Evolutionary conservation across 257 asterid species (phyloP).

Genomic region (Solanum dulcamara): DNA sequence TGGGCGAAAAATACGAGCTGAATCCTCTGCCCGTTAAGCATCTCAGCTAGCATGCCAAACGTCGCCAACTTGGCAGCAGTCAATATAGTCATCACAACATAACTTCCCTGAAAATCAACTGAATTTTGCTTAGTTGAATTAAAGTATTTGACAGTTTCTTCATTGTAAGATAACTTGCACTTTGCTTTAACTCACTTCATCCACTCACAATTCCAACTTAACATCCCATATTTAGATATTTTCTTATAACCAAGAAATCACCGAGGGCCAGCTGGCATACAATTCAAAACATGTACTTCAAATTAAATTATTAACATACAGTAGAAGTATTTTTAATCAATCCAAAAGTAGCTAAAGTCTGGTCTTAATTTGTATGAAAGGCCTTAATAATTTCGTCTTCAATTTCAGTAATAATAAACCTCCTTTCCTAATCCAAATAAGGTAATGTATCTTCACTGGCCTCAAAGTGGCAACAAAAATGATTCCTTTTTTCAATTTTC

Average conservation of each 20-base stretch:
- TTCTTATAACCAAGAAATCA: neutral
- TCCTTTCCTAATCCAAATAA: neutral
- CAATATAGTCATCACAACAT: neutral
- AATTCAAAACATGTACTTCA: neutral
- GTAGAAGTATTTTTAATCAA: neutral
- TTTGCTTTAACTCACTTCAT: neutral
- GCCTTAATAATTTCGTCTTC: constrained; percentile 2
- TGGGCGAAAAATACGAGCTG: neutral
- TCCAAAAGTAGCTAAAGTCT: neutral
- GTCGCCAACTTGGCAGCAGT: neutral
- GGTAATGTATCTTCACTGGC: neutral
- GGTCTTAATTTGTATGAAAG: neutral
- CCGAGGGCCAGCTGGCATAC: neutral
- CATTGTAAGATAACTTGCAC: neutral
- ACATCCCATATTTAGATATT: neutral
- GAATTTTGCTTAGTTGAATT: neutral
- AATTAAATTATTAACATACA: neutral
- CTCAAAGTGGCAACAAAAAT: neutral
- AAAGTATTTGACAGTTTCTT: neutral
- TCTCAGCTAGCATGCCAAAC: neutral
- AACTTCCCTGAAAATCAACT: neutral
- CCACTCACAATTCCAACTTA: neutral
- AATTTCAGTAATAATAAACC: neutral
- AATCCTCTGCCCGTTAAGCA: neutral
- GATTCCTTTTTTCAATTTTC: neutral